A percentile compares a stretch with the other conserved stretches of the same genome.
Evolutionary conservation across 108 stramenopile species (phyloP).

Genomic region (Cyclotella sp.): DNA sequence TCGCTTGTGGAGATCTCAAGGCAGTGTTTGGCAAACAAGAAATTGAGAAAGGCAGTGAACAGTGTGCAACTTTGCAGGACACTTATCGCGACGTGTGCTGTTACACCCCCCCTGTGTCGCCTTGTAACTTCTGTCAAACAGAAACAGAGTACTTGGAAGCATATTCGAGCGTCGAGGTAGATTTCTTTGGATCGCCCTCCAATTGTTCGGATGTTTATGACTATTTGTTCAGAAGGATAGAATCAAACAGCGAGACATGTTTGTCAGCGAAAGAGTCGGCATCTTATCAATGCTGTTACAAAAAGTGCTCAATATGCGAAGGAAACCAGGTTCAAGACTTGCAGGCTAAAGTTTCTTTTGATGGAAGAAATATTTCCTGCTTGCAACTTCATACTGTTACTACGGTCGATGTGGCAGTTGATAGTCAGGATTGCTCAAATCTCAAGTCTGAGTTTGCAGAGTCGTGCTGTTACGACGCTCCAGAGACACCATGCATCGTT

Average conservation of each 20-base stretch:
- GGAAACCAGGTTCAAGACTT: slow-evolving; percentile 45
- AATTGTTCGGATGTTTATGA: slow-evolving; percentile 55
- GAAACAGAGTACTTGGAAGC: slow-evolving; percentile 45
- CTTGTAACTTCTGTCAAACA: slow-evolving; percentile 54
- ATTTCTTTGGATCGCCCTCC: slow-evolving; percentile 45
- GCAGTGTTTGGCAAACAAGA: slow-evolving; percentile 51
- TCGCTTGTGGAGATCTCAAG: slow-evolving; percentile 54
- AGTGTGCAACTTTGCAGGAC: slow-evolving; percentile 28
- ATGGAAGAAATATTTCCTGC: slow-evolving; percentile 48
- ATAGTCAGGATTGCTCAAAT: slow-evolving; percentile 24
- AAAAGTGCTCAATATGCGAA: slow-evolving; percentile 50
- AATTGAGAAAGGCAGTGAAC: slow-evolving; percentile 40
- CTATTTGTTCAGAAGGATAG: slow-evolving; percentile 38
- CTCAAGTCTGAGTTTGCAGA: slow-evolving; percentile 44
- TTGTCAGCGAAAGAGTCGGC: slow-evolving; percentile 41
- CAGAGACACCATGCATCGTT: slow-evolving; percentile 36
- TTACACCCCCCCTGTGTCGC: slow-evolving; percentile 44
- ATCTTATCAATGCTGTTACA: slow-evolving; percentile 45
- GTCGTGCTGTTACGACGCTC: slow-evolving; percentile 47
- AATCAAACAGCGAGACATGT: slow-evolving; percentile 51
- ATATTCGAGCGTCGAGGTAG: slow-evolving; percentile 46
- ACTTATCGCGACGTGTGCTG: slow-evolving; percentile 46
- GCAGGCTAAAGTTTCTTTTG: slow-evolving; percentile 30
- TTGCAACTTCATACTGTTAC: slow-evolving; percentile 46
- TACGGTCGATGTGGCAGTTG: slow-evolving; percentile 30